These are phyloP conservation scores for Zostera marina DNA, from an alignment of 116 monocot genomes.

Conservation along the genomic window DNA sequence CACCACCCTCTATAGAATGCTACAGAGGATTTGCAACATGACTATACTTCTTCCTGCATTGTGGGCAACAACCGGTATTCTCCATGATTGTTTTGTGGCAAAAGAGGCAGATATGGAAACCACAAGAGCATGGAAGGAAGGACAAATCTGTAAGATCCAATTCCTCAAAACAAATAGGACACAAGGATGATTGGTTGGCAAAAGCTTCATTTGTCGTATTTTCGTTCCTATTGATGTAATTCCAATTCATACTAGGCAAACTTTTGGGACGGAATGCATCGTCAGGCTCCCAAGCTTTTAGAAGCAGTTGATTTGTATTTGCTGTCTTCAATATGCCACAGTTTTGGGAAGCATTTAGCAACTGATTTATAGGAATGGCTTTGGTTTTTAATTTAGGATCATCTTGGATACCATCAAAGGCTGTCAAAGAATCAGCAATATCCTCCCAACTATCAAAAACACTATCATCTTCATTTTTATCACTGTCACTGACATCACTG, in stretches of 20 bases:
- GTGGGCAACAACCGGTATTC: slow-evolving; percentile 70
- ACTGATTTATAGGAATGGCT: neutral
- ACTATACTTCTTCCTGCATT: slow-evolving; percentile 47
- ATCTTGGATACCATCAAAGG: slow-evolving; percentile 3
- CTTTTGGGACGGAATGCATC: slow-evolving; percentile 73
- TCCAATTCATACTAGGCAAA: slow-evolving; percentile 41
- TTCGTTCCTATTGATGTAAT: slow-evolving; percentile 1
- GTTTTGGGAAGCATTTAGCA: neutral
- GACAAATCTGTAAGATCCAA: slow-evolving; percentile 78
- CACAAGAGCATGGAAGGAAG: slow-evolving; percentile 75
- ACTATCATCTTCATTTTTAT: slow-evolving; percentile 22
- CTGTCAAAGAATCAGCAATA: slow-evolving; percentile 53
- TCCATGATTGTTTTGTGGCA: slow-evolving; percentile 88
- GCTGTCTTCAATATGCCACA: slow-evolving; percentile 13
- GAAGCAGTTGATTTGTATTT: slow-evolving; percentile 3
- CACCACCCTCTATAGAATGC: no score
- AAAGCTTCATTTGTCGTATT: slow-evolving; percentile 14
- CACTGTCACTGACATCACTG: neutral
- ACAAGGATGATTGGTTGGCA: slow-evolving; percentile 30
- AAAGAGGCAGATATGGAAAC: slow-evolving; percentile 73
- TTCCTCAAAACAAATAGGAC: slow-evolving; percentile 90
- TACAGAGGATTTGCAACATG: neutral
- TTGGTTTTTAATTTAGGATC: slow-evolving; percentile 4
- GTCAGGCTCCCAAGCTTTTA: slow-evolving; percentile 83
- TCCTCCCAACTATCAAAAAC: slow-evolving; percentile 84